phyloP scores from a whole-genome alignment of 768 basidiomycete species.

The Rhizopogon vinicolor region DNA sequence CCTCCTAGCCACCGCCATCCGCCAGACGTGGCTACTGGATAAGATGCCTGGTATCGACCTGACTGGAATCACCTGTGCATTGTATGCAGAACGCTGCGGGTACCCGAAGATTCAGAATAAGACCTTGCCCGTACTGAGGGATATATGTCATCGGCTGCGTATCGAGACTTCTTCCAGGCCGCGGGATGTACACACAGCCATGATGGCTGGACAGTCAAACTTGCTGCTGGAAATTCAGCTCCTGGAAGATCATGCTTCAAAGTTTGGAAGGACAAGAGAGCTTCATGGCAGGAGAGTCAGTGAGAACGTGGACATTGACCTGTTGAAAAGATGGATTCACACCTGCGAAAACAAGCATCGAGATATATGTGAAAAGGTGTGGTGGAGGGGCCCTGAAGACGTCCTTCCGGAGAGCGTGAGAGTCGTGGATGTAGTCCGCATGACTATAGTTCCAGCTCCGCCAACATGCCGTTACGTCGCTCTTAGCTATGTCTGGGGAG shows the following conservation, averaged over 20 bases:
- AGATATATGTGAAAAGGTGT: background rate
- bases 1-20: background rate
- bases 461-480: slow-evolving; percentile 2
- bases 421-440: background rate
- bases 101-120: background rate
- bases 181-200: background rate
- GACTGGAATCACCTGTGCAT: background rate
- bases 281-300: slow-evolving; percentile 1
- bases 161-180: background rate
- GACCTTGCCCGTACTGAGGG: background rate
- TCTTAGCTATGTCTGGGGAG: slow-evolving; percentile 4
- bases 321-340: slow-evolving; percentile 1
- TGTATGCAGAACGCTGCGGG: too few species aligned
- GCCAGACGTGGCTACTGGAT: background rate
- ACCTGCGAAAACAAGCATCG: background rate
- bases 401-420: background rate
- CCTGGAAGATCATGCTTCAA: background rate
- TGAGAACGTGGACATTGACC: background rate
- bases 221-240: background rate
- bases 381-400: background rate
- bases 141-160: background rate
- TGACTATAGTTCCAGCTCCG: background rate
- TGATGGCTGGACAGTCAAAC: background rate
- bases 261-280: background rate
- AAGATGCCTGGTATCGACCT: background rate